Conservation (phyloP, 192 early-diverging fungal species). For the Backusella parvicylindrica region DNA sequence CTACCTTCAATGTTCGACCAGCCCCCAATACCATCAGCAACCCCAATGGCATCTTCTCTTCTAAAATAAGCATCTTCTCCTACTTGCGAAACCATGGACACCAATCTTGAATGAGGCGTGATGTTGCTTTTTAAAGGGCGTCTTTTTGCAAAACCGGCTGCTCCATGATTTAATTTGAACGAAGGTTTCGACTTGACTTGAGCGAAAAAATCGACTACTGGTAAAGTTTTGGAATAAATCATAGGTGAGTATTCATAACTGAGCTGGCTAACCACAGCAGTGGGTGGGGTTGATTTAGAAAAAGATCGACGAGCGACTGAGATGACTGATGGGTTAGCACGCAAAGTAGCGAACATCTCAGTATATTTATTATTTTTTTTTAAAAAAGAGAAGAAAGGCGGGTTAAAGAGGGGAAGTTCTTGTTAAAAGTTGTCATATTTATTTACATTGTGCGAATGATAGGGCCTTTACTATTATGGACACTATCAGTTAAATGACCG, state of each 20-base stretch:
- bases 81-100: constrained; percentile 44
- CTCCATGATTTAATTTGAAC: constrained; percentile 44
- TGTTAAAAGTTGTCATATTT: neutral
- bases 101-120: constrained; percentile 48
- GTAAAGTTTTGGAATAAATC: constrained; percentile 4
- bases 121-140: constrained; percentile 29
- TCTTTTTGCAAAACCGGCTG: constrained; percentile 49
- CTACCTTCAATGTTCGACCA: constrained; percentile 51
- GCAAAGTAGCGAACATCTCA: constrained; percentile 1
- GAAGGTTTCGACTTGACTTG: constrained; percentile 33
- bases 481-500: neutral
- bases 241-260: neutral
- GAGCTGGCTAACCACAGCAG: neutral
- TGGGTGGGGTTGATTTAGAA: neutral
- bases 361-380: neutral
- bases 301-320: neutral
- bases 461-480: neutral
- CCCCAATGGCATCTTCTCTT: constrained; percentile 82
- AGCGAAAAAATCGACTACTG: constrained; percentile 30
- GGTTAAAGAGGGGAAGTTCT: neutral
- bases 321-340: constrained; percentile 3
- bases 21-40: constrained; percentile 94
- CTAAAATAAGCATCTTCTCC: constrained; percentile 95
- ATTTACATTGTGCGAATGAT: neutral
- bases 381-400: neutral